These are phyloP conservation scores for Cyclotella cryptica DNA, from an alignment of 108 stramenopile genomes.

Conservation along the genomic window DNA sequence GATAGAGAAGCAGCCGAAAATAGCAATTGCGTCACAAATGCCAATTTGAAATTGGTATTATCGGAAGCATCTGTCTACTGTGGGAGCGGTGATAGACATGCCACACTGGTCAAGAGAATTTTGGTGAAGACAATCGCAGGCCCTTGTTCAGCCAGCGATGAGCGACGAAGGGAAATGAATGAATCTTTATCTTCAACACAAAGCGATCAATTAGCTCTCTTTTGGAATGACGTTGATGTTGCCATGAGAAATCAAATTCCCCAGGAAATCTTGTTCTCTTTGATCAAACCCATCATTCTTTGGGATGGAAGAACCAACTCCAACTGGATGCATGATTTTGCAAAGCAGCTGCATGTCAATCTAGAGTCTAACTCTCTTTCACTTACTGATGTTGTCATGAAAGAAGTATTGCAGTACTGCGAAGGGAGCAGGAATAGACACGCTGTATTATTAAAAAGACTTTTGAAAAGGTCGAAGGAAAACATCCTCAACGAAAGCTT, in stretches of 20 bases:
- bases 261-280: slow-evolving; percentile 12
- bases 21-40: not conserved
- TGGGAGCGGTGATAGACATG: slow-evolving; percentile 47
- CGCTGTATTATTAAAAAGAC: slow-evolving; percentile 19
- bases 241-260: slow-evolving; percentile 7
- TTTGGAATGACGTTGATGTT: slow-evolving; percentile 31
- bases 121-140: slow-evolving; percentile 19
- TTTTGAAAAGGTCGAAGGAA: slow-evolving; percentile 18
- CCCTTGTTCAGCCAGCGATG: not conserved
- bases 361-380: slow-evolving; percentile 6
- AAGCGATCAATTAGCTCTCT: slow-evolving; percentile 5
- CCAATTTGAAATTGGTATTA: slow-evolving; percentile 13
- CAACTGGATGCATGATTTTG: slow-evolving; percentile 25
- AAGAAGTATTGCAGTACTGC: slow-evolving; percentile 6
- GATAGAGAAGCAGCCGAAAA: not conserved
- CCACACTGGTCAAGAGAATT: slow-evolving; percentile 44
- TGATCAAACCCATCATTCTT: slow-evolving; percentile 27
- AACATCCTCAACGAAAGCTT: not conserved
- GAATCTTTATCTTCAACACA: not conserved
- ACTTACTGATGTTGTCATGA: slow-evolving; percentile 2
- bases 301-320: slow-evolving; percentile 16
- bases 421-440: slow-evolving; percentile 19
- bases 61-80: slow-evolving; percentile 35
- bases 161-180: not conserved
- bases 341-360: slow-evolving; percentile 16